phyloP scores from a whole-genome alignment of 225 moss, liverwort and hornwort species.

The Polytrichum commune region DNA sequence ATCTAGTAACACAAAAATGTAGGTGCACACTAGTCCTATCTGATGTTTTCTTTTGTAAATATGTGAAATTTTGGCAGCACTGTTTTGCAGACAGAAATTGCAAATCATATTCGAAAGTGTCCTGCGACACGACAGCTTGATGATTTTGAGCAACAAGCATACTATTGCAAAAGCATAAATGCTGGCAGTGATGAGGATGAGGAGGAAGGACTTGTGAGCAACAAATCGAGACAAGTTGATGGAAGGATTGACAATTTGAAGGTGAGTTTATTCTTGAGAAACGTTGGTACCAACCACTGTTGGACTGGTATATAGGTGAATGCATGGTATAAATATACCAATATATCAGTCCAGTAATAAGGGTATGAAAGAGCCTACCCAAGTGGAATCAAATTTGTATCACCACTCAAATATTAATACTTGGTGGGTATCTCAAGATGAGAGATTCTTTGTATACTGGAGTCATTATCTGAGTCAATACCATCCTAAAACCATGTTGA shows the following conservation, averaged over 20 bases:
- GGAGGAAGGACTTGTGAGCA: constrained; percentile 3
- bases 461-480: too few relatives aligned
- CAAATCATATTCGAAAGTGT: constrained; percentile 66
- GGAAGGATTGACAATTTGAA: constrained; percentile 20
- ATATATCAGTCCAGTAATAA: neutral
- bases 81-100: constrained; percentile 62
- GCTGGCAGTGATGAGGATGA: constrained; percentile 68
- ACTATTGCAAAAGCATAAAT: constrained; percentile 66
- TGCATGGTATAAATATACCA: too few relatives aligned
- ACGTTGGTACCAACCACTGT: neutral
- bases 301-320: neutral
- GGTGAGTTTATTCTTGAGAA: constrained; percentile 21
- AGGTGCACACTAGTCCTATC: neutral
- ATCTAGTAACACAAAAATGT: neutral
- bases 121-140: constrained; percentile 67
- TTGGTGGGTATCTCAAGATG: too few relatives aligned
- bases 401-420: too few relatives aligned
- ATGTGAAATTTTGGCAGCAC: constrained; percentile 49
- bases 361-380: neutral
- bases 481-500: too few relatives aligned
- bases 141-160: constrained; percentile 57
- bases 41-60: constrained; percentile 6
- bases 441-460: too few relatives aligned
- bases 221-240: constrained; percentile 2
- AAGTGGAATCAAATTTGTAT: too few relatives aligned